Evolutionary conservation across 2,329 filamentous ascomycete species (phyloP), one percentile per base, ranked within the genome.

Genomic region (Penicillium crustosum): DNA sequence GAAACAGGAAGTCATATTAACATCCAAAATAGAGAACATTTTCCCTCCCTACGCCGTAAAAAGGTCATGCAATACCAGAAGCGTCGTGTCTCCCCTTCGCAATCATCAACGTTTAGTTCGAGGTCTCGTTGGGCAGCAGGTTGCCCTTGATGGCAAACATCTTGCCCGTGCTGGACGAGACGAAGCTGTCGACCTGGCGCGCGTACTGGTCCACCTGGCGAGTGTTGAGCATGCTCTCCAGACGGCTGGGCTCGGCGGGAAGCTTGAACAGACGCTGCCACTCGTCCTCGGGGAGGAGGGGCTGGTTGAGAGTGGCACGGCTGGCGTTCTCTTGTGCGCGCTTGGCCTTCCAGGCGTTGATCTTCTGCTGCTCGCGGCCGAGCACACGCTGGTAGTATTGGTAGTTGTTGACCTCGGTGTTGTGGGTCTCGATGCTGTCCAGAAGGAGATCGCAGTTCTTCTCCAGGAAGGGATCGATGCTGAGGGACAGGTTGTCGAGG

Each of bases 401-500:
- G 82, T 95, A 94, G 85, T 99, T 99, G 86, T 97, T 97, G 75
- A 96, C 89, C 79, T 99, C 94, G 60, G 93, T 96, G 81, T 97
- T 94, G 82, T 99, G 94, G 55, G 89, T 89, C 82, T 99, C 94
- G 75, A 99, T 96, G 82, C 89, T 92, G 73, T 99, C 94, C 62
- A 97, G 87, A 57, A 99, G 86, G 66, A 97, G 86, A 74, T 99
- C 93, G 80, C 92, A 96, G 52, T 93, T 96, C 86, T 97, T 96
- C 84, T 97, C 93, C 48, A 99, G 87, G 83, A 95, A 96, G 33
- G 94, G 94, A 75, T 99, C 94, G 77, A 97, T 95, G 65, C 89
- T 91, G 62, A 99, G 87, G 69, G 96, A 91, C 58, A 99, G 87
- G 64, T 86, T 87, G 71, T 97, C 93, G 75, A 92, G 88, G 72